A percentile compares a stretch with the other conserved stretches of the same genome.
Conservation (phyloP, 257 asterid species). For the Ilex asprella region DNA sequence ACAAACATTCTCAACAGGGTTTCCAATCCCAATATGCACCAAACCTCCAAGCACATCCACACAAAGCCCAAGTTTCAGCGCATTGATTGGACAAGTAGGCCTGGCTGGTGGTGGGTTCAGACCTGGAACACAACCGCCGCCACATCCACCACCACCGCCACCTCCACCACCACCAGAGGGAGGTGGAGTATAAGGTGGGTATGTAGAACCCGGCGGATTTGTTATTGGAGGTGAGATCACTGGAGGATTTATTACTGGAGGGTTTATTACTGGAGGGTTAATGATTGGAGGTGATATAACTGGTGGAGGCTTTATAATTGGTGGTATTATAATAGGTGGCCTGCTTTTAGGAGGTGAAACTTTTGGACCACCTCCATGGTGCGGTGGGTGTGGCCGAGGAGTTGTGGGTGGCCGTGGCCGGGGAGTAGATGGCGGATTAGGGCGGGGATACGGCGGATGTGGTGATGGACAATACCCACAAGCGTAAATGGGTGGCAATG, state of each 20-base stretch:
- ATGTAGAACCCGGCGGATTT: slow-evolving; percentile 28
- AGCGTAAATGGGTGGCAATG: slow-evolving; percentile 47
- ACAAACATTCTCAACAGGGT: slow-evolving; percentile 65
- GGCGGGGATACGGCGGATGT: slow-evolving; percentile 48
- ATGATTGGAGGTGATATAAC: slow-evolving; percentile 31
- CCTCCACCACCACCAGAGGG: slow-evolving; percentile 16
- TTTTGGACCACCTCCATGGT: slow-evolving; percentile 12
- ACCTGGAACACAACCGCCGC: slow-evolving; percentile 30
- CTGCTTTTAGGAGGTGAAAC: slow-evolving; percentile 26
- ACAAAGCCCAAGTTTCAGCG: slow-evolving; percentile 83
- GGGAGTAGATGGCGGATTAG: slow-evolving; percentile 37
- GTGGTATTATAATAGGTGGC: slow-evolving; percentile 42
- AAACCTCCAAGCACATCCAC: slow-evolving; percentile 86
- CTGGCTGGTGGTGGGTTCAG: slow-evolving; percentile 26
- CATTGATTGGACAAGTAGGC: slow-evolving; percentile 61
- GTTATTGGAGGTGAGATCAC: slow-evolving; percentile 32
- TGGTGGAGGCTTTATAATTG: slow-evolving; percentile 29
- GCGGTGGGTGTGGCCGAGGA: slow-evolving; percentile 23
- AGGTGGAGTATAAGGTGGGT: slow-evolving; percentile 56
- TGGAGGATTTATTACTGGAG: slow-evolving; percentile 16
- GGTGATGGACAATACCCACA: slow-evolving; percentile 38
- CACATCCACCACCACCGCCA: slow-evolving; percentile 28
- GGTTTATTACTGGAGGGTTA: slow-evolving; percentile 14
- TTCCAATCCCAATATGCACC: slow-evolving; percentile 71
- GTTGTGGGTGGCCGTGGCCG: slow-evolving; percentile 28